A percentile compares a stretch with the other conserved stretches of the same genome.
These are phyloP conservation scores for Phlebiopsis flavidoalba DNA, from an alignment of 768 basidiomycete species.

Conservation along the genomic window DNA sequence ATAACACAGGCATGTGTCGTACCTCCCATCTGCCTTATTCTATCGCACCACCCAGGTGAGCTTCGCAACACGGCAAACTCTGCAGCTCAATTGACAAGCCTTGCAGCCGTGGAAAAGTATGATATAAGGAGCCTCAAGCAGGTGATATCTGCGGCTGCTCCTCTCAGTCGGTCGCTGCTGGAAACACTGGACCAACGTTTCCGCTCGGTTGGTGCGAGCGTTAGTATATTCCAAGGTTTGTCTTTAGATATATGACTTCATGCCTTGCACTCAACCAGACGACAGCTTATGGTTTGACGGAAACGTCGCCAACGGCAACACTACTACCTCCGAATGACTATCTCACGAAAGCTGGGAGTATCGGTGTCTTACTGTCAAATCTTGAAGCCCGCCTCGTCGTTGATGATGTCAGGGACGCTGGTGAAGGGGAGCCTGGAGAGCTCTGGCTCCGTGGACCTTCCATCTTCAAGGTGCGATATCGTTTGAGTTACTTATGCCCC, in stretches of 20 bases:
- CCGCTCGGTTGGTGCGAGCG: not conserved
- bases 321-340: conserved; percentile 41
- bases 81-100: not conserved
- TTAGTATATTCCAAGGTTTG: not conserved
- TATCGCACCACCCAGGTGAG: conserved; percentile 44
- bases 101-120: not conserved
- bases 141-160: not conserved
- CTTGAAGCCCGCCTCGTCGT: conserved; percentile 69
- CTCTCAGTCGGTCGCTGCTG: not conserved
- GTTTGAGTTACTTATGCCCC: not conserved
- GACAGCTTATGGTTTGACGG: conserved; percentile 71
- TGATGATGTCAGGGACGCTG: conserved; percentile 50
- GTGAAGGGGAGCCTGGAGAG: conserved; percentile 62
- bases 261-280: not conserved
- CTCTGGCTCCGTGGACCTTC: conserved; percentile 76
- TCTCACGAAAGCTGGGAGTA: conserved; percentile 50
- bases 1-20: conserved; percentile 56
- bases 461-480: conserved; percentile 62
- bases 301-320: conserved; percentile 53
- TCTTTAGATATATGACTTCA: not conserved
- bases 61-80: not conserved
- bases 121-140: not conserved
- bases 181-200: not conserved
- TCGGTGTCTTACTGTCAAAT: conserved; percentile 69
- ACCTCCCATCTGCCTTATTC: conserved; percentile 73